A percentile compares a stretch with the other conserved stretches of the same genome.
phyloP scores from a whole-genome alignment of 495 filamentous ascomycete genomes.

The Aspergillus conjunctus region DNA sequence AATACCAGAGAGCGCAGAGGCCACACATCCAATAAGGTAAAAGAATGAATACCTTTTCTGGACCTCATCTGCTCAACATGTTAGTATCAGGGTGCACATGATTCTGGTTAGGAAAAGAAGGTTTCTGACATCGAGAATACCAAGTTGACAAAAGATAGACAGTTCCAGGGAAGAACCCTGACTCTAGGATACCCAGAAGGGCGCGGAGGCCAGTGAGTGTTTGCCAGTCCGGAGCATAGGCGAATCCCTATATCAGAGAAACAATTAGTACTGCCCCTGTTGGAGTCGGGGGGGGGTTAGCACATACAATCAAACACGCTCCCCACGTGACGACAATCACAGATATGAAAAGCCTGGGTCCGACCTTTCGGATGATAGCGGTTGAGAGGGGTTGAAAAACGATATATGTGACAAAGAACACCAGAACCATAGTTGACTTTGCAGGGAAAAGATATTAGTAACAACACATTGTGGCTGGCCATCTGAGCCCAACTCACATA shows the following conservation, averaged over 20 bases:
- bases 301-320: conserved; percentile 42
- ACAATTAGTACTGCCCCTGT: conserved; percentile 1
- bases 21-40: conserved; percentile 64
- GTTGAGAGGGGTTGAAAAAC: conserved; percentile 63
- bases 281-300: not conserved
- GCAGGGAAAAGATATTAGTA: not conserved
- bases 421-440: conserved; percentile 58
- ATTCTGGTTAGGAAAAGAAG: too few relatives aligned
- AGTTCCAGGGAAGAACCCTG: conserved; percentile 64
- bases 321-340: conserved; percentile 56
- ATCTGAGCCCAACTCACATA: conserved; percentile 7
- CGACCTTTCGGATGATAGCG: conserved; percentile 59
- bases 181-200: conserved; percentile 62
- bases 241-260: conserved; percentile 48
- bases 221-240: conserved; percentile 38
- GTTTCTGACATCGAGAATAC: conserved; percentile 57
- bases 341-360: conserved; percentile 58
- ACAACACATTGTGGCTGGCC: not conserved
- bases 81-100: not conserved
- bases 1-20: conserved; percentile 63
- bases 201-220: conserved; percentile 55
- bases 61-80: conserved; percentile 49
- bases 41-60: conserved; percentile 66
- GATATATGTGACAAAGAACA: conserved; percentile 68
- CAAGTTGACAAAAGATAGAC: conserved; percentile 66